A percentile compares a stretch with the other conserved stretches of the same genome.
These are phyloP conservation scores for Berkeleyomyces basicola DNA, from an alignment of 2,329 filamentous ascomycete genomes.

Conservation along the genomic window DNA sequence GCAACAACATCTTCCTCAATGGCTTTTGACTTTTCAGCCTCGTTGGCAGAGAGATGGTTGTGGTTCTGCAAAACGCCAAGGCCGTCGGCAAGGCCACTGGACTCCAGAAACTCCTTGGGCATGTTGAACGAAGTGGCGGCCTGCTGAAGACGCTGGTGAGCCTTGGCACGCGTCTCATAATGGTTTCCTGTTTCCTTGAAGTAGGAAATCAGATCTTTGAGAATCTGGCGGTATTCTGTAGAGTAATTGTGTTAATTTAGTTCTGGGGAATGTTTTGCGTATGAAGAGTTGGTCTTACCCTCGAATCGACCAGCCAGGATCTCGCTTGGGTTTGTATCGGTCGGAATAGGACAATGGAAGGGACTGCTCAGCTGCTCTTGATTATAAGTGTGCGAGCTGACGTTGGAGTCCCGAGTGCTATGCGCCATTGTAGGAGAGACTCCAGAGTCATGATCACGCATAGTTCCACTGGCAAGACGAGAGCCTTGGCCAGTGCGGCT, in stretches of 20 bases:
- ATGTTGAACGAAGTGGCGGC: slow-evolving; percentile 64
- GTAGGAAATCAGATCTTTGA: slow-evolving; percentile 88
- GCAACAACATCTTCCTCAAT: slow-evolving; percentile 85
- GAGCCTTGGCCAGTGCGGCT: slow-evolving; percentile 3
- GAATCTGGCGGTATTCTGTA: slow-evolving; percentile 78
- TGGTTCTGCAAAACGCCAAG: slow-evolving; percentile 64
- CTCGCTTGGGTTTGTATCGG: slow-evolving; percentile 73
- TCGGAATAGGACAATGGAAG: slow-evolving; percentile 81
- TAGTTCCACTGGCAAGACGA: slow-evolving; percentile 4
- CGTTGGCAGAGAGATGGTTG: slow-evolving; percentile 62
- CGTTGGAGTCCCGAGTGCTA: not conserved
- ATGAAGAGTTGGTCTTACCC: slow-evolving; percentile 33
- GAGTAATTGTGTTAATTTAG: slow-evolving; percentile 1
- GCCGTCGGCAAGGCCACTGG: slow-evolving; percentile 78
- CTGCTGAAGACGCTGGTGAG: slow-evolving; percentile 65
- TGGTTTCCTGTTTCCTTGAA: slow-evolving; percentile 83
- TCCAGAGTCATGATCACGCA: slow-evolving; percentile 3
- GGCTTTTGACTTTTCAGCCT: slow-evolving; percentile 76
- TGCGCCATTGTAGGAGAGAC: not conserved
- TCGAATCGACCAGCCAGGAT: slow-evolving; percentile 77
- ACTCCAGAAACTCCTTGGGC: slow-evolving; percentile 58
- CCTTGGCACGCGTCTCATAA: slow-evolving; percentile 74
- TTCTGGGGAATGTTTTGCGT: not conserved
- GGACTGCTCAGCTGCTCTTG: slow-evolving; percentile 40
- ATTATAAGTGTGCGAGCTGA: not conserved